phyloP scores from a whole-genome alignment of 116 monocot genomes.

The Zostera marina region DNA sequence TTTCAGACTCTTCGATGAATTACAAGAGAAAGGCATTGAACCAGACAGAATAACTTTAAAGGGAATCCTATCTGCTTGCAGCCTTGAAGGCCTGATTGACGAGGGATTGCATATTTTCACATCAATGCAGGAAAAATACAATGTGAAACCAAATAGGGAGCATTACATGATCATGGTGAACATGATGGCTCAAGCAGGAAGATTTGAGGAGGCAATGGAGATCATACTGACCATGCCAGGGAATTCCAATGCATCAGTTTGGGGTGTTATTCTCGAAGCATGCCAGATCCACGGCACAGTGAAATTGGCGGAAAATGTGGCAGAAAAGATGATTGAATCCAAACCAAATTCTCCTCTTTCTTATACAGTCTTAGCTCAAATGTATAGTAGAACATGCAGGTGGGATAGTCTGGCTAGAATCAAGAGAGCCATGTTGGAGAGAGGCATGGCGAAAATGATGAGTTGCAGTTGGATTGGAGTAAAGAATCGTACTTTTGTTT shows the following conservation, averaged over 20 bases:
- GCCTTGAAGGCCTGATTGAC: constrained; percentile 26
- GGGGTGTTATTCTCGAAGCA: constrained; percentile 45
- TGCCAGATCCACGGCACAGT: constrained; percentile 29
- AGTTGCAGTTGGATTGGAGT: constrained; percentile 57
- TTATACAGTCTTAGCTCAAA: constrained; percentile 35
- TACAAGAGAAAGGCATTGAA: constrained; percentile 16
- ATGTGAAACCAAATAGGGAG: constrained; percentile 24
- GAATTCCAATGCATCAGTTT: constrained; percentile 14
- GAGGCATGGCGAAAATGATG: constrained; percentile 26
- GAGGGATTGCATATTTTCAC: constrained; percentile 38
- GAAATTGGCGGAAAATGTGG: constrained; percentile 27
- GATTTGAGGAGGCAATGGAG: constrained; percentile 35
- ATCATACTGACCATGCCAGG: constrained; percentile 30
- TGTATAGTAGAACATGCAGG: constrained; percentile 37
- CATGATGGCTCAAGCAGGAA: constrained; percentile 57
- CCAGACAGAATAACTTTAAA: constrained; percentile 69
- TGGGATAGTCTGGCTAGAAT: constrained; percentile 76
- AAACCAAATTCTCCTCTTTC: constrained; percentile 26
- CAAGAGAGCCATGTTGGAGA: constrained; percentile 38
- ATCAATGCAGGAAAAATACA: constrained; percentile 43
- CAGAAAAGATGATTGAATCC: constrained; percentile 35
- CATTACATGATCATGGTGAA: constrained; percentile 48
- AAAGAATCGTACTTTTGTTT: constrained; percentile 26
- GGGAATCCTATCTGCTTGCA: constrained; percentile 58
- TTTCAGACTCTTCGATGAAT: constrained; percentile 30